Conservation (phyloP, 371 early-diverging fungal species). For the Circinella umbellata region DNA sequence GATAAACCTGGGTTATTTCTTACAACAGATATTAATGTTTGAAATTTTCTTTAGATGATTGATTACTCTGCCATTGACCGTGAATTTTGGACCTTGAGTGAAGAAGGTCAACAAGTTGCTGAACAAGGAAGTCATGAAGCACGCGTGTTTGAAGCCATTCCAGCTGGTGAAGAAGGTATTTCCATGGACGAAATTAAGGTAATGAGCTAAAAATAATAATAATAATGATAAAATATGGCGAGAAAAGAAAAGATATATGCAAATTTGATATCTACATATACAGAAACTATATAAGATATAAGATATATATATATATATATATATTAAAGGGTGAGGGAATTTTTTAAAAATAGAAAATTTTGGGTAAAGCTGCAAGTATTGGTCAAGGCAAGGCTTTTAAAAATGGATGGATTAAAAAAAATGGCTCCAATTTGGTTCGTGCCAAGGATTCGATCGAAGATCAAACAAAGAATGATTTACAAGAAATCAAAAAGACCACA, state of each 20-base stretch:
- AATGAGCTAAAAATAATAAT: neutral
- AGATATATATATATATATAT: no score
- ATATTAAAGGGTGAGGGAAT: neutral
- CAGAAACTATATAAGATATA: neutral
- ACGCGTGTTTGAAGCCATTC: conserved; percentile 90
- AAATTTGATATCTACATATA: neutral
- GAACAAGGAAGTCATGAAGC: conserved; percentile 94
- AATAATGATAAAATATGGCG: no score
- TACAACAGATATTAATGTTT: neutral
- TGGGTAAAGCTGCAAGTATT: conserved; percentile 84
- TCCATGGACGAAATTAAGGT: conserved; percentile 80
- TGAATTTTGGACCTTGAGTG: conserved; percentile 83
- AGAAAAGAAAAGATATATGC: neutral
- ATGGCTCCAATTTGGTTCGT: conserved; percentile 72
- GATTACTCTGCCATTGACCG: conserved; percentile 78
- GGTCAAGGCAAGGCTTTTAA: conserved; percentile 96
- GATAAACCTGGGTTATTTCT: no score
- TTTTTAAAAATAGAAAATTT: conserved; percentile 34
- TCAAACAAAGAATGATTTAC: conserved; percentile 80
- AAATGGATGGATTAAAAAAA: conserved; percentile 96
- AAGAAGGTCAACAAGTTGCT: conserved; percentile 87
- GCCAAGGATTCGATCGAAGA: conserved; percentile 83
- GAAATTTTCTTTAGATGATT: conserved; percentile 70
- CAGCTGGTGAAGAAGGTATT: conserved; percentile 82
- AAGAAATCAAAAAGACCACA: conserved; percentile 67